Base-by-base conservation (phyloP, 2,329 filamentous ascomycete genomes). In the Lasiodiplodia sp. region DNA sequence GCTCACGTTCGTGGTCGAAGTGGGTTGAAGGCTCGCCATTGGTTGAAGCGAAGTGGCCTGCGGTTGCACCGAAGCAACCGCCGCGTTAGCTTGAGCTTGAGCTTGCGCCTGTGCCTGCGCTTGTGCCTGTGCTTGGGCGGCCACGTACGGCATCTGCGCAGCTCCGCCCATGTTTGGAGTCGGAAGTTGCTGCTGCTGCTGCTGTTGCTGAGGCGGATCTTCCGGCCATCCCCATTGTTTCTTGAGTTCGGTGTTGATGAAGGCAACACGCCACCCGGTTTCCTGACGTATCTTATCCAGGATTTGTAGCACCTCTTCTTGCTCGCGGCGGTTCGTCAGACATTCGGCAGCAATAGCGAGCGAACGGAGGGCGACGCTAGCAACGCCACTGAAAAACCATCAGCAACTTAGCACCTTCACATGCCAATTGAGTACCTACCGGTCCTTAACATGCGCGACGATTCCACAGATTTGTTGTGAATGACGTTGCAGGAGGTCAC, bases 381-480 rank as follows among this genome's bases (percentile, higher is more conserved):
- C 89, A 38, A 97, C 89, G 34, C 92, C 92, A 31, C 87, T 86
- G 69, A 11, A 18, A 12, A 18, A 10, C 16, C n/a, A 57, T 73
- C 56, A 73, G 69, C 25, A 68, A 28, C 14, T 23, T 31, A 14
- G 37, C n/a, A 10, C 14, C 40, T 31, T 51, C 40, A 51, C 44
- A 21, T 51, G 23, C 23, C 38, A 23, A 34, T 2, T 40, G 21
- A 23, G 5, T 12, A 76, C 81, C 73, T 76, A 87, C 84, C 88
- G 86, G 76, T 97, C 93, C 74, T 94, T 92, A 64, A 91, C 89
- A 76, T 97, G 93, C 2, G 93, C 92, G 28, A 92, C 90, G 70
- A 98, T 96, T 16, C 95, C 95, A 76, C 94, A 97, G 28, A 97
- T 91, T 76, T 94, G 91, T 72, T 92, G 90, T 0, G 93, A 91